Conservation (phyloP, 805 yeast species). For the Suhomyces vadensis region DNA sequence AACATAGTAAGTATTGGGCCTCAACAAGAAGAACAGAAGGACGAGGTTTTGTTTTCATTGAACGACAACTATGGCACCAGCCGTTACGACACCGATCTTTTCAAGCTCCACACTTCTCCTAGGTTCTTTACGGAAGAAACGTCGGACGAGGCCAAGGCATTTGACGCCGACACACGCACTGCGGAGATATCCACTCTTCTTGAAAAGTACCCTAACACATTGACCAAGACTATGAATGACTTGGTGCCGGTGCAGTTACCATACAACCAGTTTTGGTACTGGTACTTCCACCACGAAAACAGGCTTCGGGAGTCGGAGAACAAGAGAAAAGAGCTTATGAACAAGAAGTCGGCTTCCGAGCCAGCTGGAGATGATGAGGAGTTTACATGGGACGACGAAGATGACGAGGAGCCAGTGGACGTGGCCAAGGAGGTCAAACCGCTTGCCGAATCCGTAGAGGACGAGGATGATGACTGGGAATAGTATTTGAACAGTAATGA, state of each 20-base stretch:
- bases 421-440: conserved; percentile 6
- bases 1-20: conserved; percentile 32
- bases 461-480: conserved; percentile 64
- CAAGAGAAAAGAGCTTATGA: conserved; percentile 63
- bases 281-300: conserved; percentile 58
- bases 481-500: conserved; percentile 18
- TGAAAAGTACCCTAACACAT: conserved; percentile 46
- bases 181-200: conserved; percentile 51
- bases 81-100: conserved; percentile 41
- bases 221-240: conserved; percentile 54
- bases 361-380: conserved; percentile 44
- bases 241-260: conserved; percentile 66
- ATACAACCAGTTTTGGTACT: conserved; percentile 71
- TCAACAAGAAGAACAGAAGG: conserved; percentile 10
- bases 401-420: conserved; percentile 24
- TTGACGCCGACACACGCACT: conserved; percentile 49
- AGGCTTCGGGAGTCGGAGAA: conserved; percentile 61
- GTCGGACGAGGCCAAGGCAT: conserved; percentile 22
- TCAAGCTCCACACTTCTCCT: conserved; percentile 39
- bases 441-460: conserved; percentile 16
- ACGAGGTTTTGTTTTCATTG: conserved; percentile 22
- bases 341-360: conserved; percentile 20
- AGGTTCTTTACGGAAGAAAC: conserved; percentile 19
- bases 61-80: conserved; percentile 36
- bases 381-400: conserved; percentile 53